phyloP scores from a whole-genome alignment of 2,329 filamentous ascomycete species.

The Rhynchosporium graminicola region DNA sequence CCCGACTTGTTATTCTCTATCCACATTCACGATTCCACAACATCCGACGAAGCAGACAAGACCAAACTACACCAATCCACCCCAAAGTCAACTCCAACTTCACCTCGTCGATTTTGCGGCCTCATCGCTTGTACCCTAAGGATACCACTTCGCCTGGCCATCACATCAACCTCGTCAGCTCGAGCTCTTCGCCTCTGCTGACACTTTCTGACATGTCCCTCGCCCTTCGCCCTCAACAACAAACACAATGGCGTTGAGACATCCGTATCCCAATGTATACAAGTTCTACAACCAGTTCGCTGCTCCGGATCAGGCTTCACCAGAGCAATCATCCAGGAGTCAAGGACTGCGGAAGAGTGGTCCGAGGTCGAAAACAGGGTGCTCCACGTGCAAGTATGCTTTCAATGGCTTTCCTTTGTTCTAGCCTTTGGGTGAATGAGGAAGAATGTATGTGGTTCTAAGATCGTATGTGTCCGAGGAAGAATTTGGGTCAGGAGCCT shows the following conservation, averaged over 20 bases:
- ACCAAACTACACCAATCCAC: neutral
- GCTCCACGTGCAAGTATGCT: slow-evolving; percentile 41
- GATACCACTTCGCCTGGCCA: neutral
- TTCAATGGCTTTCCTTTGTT: slow-evolving; percentile 6
- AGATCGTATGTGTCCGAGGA: neutral
- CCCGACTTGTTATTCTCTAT: neutral
- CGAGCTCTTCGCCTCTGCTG: neutral
- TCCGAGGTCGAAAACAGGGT: slow-evolving; percentile 40
- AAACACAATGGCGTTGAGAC: slow-evolving; percentile 38
- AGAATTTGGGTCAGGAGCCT: too few relatives aligned
- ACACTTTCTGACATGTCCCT: slow-evolving; percentile 4
- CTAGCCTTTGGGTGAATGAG: neutral
- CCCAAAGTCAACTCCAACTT: neutral
- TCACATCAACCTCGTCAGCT: neutral
- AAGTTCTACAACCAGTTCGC: slow-evolving; percentile 41
- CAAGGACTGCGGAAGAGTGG: slow-evolving; percentile 41
- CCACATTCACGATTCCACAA: neutral
- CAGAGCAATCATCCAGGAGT: slow-evolving; percentile 39
- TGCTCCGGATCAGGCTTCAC: slow-evolving; percentile 37
- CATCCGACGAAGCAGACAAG: neutral
- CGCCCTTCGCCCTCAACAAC: slow-evolving; percentile 22
- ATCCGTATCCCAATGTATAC: slow-evolving; percentile 41
- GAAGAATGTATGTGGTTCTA: neutral
- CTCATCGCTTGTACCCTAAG: neutral
- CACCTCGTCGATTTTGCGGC: neutral